Evolutionary conservation across 2,329 filamentous ascomycete species (phyloP), one percentile per base, ranked within the genome.

Genomic region (Curvularia spicifera): DNA sequence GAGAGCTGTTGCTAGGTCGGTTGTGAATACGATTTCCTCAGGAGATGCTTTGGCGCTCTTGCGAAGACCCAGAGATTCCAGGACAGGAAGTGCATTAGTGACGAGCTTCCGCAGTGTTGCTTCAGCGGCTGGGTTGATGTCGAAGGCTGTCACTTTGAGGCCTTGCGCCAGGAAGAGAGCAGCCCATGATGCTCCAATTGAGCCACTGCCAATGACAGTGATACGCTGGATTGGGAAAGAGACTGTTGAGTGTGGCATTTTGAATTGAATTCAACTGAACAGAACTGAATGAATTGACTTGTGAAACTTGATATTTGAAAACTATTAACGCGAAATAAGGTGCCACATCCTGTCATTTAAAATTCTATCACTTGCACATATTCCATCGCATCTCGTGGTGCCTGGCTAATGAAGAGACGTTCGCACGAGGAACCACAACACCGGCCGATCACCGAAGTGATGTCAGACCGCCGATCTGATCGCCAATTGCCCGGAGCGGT

Each of bases 141-240:
- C 78, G n/a, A 76, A 78, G 18, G 77, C 76, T 4, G 78, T 66
- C n/a, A 81, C 79, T 18, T 66, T 64, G n/a, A 76, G 60, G 20
- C 77, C 77, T 46, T 73, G 70, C 4, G 77, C 69, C 0, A 79
- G 69, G 49, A 79, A 79, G 0, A 80, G 67, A 9, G 75, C 76
- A 1, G 78, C 75, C 79, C 80, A 82, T 10, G 73, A 77, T 18
- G 78, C 74, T 15, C 78, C 78, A 18, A 80, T 80, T 13, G 75
- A 69, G 5, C 78, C 77, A 28, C 70, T 74, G 9, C 77, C 78
- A 42, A 79, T 72, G 4, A 79, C 67, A 45, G 66, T 67, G n/a
- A 75, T 63, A 6, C 59, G 51, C 22, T 56, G 52, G 8, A 61
- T 56, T 4, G 52, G 44, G 15, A 13, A n/a, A 31, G 44, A 22